phyloP scores from a whole-genome alignment of 345 rosid species.

The Euclidium syriacum region DNA sequence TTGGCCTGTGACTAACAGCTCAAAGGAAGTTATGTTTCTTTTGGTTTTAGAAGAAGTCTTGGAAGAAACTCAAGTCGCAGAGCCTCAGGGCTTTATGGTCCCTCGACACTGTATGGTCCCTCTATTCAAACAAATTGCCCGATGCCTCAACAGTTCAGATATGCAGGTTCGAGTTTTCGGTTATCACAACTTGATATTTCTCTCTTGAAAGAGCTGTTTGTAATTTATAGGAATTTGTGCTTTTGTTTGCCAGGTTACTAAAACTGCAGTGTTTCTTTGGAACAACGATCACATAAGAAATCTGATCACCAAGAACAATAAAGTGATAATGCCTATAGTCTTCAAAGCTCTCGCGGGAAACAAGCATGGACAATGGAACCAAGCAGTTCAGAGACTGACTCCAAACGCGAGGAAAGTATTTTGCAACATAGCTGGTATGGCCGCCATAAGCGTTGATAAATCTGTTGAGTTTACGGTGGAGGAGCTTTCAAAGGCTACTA shows the following conservation, averaged over 20 bases:
- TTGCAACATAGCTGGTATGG: conserved; percentile 39
- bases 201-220: too few species aligned
- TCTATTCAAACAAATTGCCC: conserved; percentile 49
- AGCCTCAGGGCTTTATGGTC: too few species aligned
- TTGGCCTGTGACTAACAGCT: too few species aligned
- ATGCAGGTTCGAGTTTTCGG: conserved; percentile 47
- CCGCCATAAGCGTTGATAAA: conserved; percentile 75
- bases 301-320: conserved; percentile 32
- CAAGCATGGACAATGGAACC: conserved; percentile 42
- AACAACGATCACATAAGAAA: conserved; percentile 46
- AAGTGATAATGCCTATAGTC: conserved; percentile 40
- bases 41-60: conserved; percentile 67
- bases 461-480: conserved; percentile 85
- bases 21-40: conserved; percentile 69
- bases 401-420: conserved; percentile 42
- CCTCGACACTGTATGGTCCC: conserved; percentile 79
- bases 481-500: conserved; percentile 87
- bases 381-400: conserved; percentile 45
- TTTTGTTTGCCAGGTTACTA: conserved; percentile 40
- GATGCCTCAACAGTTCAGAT: conserved; percentile 64
- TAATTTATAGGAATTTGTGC: too few species aligned
- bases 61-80: conserved; percentile 64
- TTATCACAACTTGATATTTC: too few species aligned
- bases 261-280: conserved; percentile 47
- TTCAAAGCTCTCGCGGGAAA: conserved; percentile 43